Percentiles rank a stretch among this genome's conserved stretches.
These are phyloP conservation scores for Talaromyces piceae DNA, from an alignment of 2,329 filamentous ascomycete genomes.

Conservation along the genomic window DNA sequence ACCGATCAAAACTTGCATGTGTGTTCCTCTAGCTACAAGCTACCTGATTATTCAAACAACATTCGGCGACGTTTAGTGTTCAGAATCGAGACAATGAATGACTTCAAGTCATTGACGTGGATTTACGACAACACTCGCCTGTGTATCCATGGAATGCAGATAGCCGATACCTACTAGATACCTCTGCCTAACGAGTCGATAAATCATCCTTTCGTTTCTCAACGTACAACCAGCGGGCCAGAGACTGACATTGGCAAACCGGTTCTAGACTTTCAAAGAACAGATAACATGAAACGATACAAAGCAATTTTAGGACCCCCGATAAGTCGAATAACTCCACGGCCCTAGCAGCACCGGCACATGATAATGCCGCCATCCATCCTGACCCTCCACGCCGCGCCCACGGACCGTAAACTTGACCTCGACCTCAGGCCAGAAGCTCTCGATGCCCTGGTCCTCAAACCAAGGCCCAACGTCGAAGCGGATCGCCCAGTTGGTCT, in stretches of 20 bases:
- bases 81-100: too few relatives aligned
- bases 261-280: neutral
- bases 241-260: neutral
- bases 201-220: neutral
- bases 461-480: slow-evolving; percentile 43
- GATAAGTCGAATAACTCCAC: slow-evolving; percentile 46
- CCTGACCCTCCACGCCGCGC: slow-evolving; percentile 30
- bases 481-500: slow-evolving; percentile 40
- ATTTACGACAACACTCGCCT: neutral
- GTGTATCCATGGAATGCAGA: neutral
- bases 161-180: neutral
- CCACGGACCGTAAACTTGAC: slow-evolving; percentile 44
- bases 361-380: slow-evolving; percentile 44
- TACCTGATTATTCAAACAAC: too few relatives aligned
- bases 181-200: neutral
- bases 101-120: neutral
- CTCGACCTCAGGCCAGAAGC: slow-evolving; percentile 46
- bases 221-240: neutral
- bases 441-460: slow-evolving; percentile 39
- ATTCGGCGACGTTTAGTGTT: too few relatives aligned
- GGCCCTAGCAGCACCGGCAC: slow-evolving; percentile 44
- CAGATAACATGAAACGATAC: too few relatives aligned
- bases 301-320: slow-evolving; percentile 34
- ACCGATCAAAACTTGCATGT: too few relatives aligned
- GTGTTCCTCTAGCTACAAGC: too few relatives aligned